phyloP scores from a whole-genome alignment of 768 basidiomycete species.

The Trametes gibbosa region DNA sequence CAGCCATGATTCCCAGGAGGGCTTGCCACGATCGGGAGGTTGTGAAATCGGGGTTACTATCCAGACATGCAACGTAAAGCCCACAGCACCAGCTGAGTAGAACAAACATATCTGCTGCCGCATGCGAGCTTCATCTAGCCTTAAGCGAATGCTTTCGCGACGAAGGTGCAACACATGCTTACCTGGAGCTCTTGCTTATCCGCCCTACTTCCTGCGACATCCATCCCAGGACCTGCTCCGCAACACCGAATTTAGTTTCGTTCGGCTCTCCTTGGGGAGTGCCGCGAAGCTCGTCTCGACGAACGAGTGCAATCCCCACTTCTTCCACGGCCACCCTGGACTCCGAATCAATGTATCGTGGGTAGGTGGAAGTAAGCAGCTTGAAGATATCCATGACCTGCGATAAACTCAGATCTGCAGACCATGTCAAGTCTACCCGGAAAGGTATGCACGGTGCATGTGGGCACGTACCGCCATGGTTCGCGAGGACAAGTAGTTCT shows the following conservation, averaged over 20 bases:
- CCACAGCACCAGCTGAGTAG: conserved; percentile 71
- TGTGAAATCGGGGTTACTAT: conserved; percentile 43
- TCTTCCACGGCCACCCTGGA: conserved; percentile 73
- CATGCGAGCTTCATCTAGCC: conserved; percentile 30
- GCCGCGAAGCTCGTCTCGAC: conserved; percentile 56
- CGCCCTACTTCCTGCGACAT: conserved; percentile 62
- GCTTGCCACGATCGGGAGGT: conserved; percentile 48
- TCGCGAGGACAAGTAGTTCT: conserved; percentile 54
- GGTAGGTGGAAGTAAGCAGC: conserved; percentile 72
- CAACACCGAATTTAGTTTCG: conserved; percentile 53
- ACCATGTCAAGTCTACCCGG: neutral
- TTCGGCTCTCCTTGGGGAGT: conserved; percentile 37
- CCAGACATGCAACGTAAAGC: conserved; percentile 52
- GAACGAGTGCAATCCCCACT: conserved; percentile 62
- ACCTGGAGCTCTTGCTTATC: conserved; percentile 60
- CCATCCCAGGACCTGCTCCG: conserved; percentile 77
- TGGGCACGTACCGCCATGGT: conserved; percentile 48
- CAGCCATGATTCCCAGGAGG: conserved; percentile 56
- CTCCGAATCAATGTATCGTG: conserved; percentile 69
- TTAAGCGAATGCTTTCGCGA: neutral
- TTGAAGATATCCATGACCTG: conserved; percentile 70
- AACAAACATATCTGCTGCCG: conserved; percentile 61
- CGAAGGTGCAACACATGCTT: conserved; percentile 26
- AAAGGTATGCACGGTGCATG: neutral
- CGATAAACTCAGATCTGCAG: conserved; percentile 54